Percentiles rank a stretch among this genome's conserved stretches.
phyloP scores from a whole-genome alignment of 768 basidiomycete species.

The Panellus pusillus region DNA sequence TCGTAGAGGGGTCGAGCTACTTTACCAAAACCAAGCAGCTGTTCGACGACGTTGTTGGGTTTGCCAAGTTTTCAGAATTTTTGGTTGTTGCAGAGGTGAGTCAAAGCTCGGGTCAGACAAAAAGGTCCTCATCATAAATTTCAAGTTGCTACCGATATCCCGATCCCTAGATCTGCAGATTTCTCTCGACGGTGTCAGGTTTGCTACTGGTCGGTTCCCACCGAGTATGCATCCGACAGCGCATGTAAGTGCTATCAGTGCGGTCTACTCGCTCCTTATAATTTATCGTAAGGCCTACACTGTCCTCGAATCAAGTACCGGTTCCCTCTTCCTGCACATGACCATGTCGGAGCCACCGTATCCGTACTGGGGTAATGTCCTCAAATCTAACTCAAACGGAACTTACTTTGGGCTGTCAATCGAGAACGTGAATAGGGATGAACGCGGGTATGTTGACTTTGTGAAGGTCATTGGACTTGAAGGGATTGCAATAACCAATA shows the following conservation, averaged over 20 bases:
- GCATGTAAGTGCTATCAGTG: slow-evolving; percentile 54
- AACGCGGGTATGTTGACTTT: slow-evolving; percentile 87
- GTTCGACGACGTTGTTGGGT: slow-evolving; percentile 88
- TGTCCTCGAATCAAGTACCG: slow-evolving; percentile 88
- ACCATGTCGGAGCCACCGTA: slow-evolving; percentile 76
- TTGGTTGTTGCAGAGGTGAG: slow-evolving; percentile 88
- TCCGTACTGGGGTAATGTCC: slow-evolving; percentile 87
- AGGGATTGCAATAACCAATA: slow-evolving; percentile 89
- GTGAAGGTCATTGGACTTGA: slow-evolving; percentile 96
- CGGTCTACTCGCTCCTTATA: not conserved
- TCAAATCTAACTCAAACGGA: slow-evolving; percentile 96
- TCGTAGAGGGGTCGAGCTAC: slow-evolving; percentile 75
- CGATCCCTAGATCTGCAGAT: slow-evolving; percentile 81
- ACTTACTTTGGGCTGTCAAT: slow-evolving; percentile 89
- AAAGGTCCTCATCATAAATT: not conserved
- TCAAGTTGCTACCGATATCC: slow-evolving; percentile 49
- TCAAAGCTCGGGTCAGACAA: not conserved
- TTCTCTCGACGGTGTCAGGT: slow-evolving; percentile 83
- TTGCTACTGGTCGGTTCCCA: slow-evolving; percentile 86
- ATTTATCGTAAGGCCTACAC: slow-evolving; percentile 69
- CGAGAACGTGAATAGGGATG: slow-evolving; percentile 88
- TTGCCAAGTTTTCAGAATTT: slow-evolving; percentile 94
- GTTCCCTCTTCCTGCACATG: slow-evolving; percentile 91
- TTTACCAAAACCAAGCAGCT: slow-evolving; percentile 69
- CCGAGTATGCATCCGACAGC: slow-evolving; percentile 85